phyloP scores from a whole-genome alignment of 2,329 filamentous ascomycete species.

The Verticillium dahliae region DNA sequence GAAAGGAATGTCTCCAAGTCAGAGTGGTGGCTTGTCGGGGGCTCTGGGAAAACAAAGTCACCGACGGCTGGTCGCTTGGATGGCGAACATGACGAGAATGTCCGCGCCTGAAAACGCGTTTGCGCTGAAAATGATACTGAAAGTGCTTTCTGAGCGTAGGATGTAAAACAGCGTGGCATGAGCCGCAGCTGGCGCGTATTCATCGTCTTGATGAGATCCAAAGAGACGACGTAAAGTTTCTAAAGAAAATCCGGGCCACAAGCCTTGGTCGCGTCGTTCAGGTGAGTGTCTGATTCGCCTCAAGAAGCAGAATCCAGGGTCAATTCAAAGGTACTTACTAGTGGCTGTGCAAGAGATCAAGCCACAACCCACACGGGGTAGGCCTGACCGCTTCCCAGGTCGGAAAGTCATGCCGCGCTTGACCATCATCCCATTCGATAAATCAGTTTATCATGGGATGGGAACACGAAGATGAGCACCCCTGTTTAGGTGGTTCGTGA shows the following conservation, averaged over 20 bases:
- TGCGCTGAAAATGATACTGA: background rate
- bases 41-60: slow-evolving; percentile 34
- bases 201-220: background rate
- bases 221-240: background rate
- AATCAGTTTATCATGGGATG: background rate
- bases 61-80: background rate
- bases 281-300: no score
- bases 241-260: background rate
- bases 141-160: background rate
- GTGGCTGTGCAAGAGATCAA: background rate
- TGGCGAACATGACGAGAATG: background rate
- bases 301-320: no score
- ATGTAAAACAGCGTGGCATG: background rate
- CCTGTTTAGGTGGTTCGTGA: background rate
- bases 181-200: background rate
- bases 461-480: background rate
- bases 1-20: slow-evolving; percentile 58
- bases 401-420: background rate
- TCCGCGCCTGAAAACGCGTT: background rate
- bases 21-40: slow-evolving; percentile 47
- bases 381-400: no score
- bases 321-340: no score
- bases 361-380: background rate
- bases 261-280: no score
- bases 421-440: background rate